A percentile compares a stretch with the other conserved stretches of the same genome.
Conservation (phyloP, 129 eudicot species). For the Oenanthe sinensis region DNA sequence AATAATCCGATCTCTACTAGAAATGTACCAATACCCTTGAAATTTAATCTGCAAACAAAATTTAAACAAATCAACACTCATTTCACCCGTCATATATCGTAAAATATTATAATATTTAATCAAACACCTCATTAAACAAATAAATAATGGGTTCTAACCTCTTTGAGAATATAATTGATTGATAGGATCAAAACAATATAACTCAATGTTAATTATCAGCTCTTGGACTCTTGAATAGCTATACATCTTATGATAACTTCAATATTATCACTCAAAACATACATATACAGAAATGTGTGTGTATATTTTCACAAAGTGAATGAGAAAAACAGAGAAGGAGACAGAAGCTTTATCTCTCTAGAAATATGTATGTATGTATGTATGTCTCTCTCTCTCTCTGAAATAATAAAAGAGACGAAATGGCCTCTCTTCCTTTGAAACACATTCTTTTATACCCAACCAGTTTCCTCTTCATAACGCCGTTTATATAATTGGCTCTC, state of each 20-base stretch:
- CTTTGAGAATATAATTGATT: neutral
- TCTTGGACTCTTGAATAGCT: neutral
- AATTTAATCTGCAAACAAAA: neutral
- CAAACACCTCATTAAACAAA: too few relatives aligned
- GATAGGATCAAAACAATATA: neutral
- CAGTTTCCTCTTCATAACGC: constrained; percentile 5
- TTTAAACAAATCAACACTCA: neutral
- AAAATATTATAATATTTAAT: neutral
- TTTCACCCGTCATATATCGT: neutral
- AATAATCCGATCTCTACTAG: neutral
- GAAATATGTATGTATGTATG: too few relatives aligned
- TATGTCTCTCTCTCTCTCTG: neutral
- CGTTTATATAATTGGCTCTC: neutral
- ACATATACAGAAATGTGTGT: neutral
- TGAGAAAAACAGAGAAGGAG: neutral
- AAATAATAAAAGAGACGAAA: constrained; percentile 9
- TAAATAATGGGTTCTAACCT: neutral
- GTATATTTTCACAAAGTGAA: neutral
- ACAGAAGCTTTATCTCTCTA: constrained; percentile 10
- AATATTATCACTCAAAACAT: neutral
- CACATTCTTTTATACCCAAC: constrained; percentile 10
- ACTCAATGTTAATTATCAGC: neutral
- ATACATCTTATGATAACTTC: neutral
- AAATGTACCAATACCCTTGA: neutral
- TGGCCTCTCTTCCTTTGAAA: constrained; percentile 15